Evolutionary conservation across 2,329 filamentous ascomycete genomes (phyloP).

Genomic region (Neoarthrinium moseri): DNA sequence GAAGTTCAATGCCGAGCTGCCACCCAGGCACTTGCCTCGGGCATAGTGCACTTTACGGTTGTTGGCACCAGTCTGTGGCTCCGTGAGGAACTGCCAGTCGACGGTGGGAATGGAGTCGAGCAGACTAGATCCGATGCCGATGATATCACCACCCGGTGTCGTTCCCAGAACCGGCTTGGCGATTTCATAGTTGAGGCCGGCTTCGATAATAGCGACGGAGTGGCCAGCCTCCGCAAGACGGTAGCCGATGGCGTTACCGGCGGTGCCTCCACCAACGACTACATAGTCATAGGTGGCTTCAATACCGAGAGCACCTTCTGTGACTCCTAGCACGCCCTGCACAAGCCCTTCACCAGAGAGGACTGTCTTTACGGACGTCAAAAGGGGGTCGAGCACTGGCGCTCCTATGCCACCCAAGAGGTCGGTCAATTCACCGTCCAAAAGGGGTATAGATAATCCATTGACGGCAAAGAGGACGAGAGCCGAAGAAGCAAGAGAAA

Average conservation of each 20-base stretch:
- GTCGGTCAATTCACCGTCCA: slow-evolving; percentile 15
- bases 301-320: slow-evolving; percentile 7
- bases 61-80: slow-evolving; percentile 16
- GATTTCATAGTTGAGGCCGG: slow-evolving; percentile 33
- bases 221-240: slow-evolving; percentile 26
- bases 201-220: slow-evolving; percentile 37
- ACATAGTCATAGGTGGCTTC: slow-evolving; percentile 17
- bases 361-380: not conserved
- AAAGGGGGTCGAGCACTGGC: slow-evolving; percentile 15
- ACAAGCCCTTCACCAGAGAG: slow-evolving; percentile 11
- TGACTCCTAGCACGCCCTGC: slow-evolving; percentile 6
- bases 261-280: slow-evolving; percentile 37
- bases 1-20: slow-evolving; percentile 26
- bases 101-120: slow-evolving; percentile 13
- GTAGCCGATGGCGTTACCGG: slow-evolving; percentile 32
- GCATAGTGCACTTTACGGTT: slow-evolving; percentile 22
- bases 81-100: slow-evolving; percentile 24
- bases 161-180: slow-evolving; percentile 13
- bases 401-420: slow-evolving; percentile 26
- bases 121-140: slow-evolving; percentile 11
- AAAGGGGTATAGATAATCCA: not conserved
- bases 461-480: not conserved
- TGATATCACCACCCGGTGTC: slow-evolving; percentile 18
- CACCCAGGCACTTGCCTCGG: slow-evolving; percentile 29
- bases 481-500: slow-evolving; percentile 4